Evolutionary conservation across 2,329 filamentous ascomycete species (phyloP).

Genomic region (Geosmithia flava): DNA sequence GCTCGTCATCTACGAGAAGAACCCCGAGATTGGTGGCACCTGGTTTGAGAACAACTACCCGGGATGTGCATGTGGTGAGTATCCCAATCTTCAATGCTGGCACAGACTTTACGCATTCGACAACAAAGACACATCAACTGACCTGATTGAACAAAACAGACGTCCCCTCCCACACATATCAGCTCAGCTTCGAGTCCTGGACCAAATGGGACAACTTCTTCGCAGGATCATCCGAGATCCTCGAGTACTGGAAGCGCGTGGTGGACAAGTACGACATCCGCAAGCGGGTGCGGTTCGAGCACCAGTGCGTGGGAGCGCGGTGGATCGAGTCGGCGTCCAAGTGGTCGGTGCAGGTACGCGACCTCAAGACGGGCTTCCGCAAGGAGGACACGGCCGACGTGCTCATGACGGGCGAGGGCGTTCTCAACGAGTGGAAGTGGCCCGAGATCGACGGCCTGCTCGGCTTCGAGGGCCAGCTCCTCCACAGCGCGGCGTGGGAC

Average conservation of each 20-base stretch:
- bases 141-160: conserved; percentile 1
- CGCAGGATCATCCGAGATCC: conserved; percentile 6
- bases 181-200: conserved; percentile 4
- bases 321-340: conserved; percentile 28
- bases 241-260: conserved; percentile 9
- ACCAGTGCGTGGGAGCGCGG: conserved; percentile 4
- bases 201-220: conserved; percentile 4
- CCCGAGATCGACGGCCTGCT: conserved; percentile 36
- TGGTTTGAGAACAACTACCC: conserved; percentile 2
- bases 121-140: too few species aligned
- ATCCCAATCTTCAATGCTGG: background rate
- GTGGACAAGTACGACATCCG: conserved; percentile 8
- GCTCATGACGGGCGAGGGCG: conserved; percentile 32
- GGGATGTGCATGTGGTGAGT: background rate
- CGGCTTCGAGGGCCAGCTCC: conserved; percentile 34
- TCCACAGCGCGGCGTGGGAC: conserved; percentile 39
- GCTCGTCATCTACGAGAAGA: conserved; percentile 2
- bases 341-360: conserved; percentile 19
- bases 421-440: conserved; percentile 39
- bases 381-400: conserved; percentile 28
- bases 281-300: conserved; percentile 6
- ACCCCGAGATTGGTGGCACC: conserved; percentile 1
- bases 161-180: conserved; percentile 6
- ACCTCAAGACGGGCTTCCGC: conserved; percentile 7
- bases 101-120: too few species aligned